These are phyloP conservation scores for Emmonsiellopsis sp. DNA, from an alignment of 2,329 filamentous ascomycete species.

Conservation along the genomic window DNA sequence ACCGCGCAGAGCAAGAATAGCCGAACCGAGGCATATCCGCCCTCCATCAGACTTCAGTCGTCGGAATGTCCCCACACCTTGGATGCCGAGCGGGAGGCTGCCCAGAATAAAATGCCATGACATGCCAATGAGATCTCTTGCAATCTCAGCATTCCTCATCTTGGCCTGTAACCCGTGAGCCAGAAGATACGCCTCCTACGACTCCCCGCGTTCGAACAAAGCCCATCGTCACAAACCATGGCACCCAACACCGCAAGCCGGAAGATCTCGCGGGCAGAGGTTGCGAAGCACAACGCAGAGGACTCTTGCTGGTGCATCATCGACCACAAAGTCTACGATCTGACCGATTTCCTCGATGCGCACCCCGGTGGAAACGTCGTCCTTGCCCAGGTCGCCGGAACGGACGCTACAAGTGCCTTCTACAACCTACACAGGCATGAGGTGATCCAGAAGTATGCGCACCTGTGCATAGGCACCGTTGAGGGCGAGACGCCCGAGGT, in stretches of 20 bases:
- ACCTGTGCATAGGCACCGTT: slow-evolving; percentile 66
- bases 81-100: not conserved
- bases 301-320: slow-evolving; percentile 76
- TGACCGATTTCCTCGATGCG: slow-evolving; percentile 74
- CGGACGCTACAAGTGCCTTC: slow-evolving; percentile 72
- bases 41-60: not conserved
- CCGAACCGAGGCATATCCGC: not conserved
- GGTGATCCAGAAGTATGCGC: slow-evolving; percentile 70
- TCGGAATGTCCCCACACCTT: not conserved
- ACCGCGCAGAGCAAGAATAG: not conserved
- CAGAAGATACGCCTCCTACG: not conserved
- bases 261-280: slow-evolving; percentile 44
- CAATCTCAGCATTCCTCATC: not conserved
- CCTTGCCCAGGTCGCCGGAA: slow-evolving; percentile 68
- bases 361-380: slow-evolving; percentile 77
- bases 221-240: not conserved
- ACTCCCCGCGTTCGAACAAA: not conserved
- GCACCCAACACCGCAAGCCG: not conserved
- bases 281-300: slow-evolving; percentile 65
- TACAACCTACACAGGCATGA: slow-evolving; percentile 91
- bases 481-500: slow-evolving; percentile 66
- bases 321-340: slow-evolving; percentile 79
- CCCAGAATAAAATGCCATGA: not conserved
- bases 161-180: not conserved
- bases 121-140: not conserved